phyloP scores from a whole-genome alignment of 139 green algal species.

The Astrephomene gubernaculifera region DNA sequence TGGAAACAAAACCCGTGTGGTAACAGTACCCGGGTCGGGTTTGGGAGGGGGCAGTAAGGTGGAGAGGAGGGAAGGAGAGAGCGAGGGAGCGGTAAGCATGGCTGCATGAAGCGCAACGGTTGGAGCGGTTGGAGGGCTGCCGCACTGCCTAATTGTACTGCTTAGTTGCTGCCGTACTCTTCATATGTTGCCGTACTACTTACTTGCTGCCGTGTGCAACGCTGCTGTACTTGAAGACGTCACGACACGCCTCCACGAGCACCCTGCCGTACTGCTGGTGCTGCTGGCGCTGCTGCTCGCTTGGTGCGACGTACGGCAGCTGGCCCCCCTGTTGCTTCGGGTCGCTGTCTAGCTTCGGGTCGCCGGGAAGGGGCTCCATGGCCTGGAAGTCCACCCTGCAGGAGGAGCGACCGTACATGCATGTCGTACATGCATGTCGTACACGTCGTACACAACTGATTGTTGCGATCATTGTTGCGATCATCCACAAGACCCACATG shows the following conservation, averaged over 20 bases:
- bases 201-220: slow-evolving; percentile 22
- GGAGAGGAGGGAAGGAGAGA: not conserved
- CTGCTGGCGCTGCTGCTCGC: not conserved
- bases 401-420: not conserved
- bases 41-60: not conserved
- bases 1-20: not conserved
- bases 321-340: not conserved
- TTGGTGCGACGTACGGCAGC: not conserved
- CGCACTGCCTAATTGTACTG: no score
- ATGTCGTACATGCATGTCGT: not conserved
- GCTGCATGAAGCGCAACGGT: no score
- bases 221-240: slow-evolving; percentile 29
- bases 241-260: slow-evolving; percentile 14
- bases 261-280: slow-evolving; percentile 9
- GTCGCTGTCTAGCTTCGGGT: no score
- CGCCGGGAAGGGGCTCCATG: no score
- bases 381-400: slow-evolving; percentile 25
- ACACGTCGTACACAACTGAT: not conserved
- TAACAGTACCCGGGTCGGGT: not conserved
- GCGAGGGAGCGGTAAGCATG: not conserved
- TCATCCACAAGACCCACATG: not conserved
- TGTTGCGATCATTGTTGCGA: not conserved
- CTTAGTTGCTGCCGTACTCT: no score
- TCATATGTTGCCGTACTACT: not conserved
- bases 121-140: no score